phyloP scores from a whole-genome alignment of 1,139 yeast species.

The Lodderomyces beijingensis region DNA sequence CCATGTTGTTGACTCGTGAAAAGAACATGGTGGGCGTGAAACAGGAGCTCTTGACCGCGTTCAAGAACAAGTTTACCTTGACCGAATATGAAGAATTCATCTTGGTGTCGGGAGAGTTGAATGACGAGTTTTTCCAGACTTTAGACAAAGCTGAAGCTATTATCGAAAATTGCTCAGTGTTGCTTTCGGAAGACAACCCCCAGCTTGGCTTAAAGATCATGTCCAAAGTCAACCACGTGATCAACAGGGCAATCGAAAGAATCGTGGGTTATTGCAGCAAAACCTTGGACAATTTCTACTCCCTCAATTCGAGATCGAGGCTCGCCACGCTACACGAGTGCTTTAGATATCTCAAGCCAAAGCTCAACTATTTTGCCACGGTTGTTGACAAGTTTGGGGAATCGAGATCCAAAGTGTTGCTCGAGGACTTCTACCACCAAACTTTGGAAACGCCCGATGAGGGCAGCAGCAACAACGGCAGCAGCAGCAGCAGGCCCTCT shows the following conservation, averaged over 20 bases:
- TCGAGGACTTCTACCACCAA: slow-evolving; percentile 59
- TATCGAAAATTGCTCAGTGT: slow-evolving; percentile 62
- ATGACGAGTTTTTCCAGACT: slow-evolving; percentile 58
- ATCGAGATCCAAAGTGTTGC: slow-evolving; percentile 51
- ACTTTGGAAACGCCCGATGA: slow-evolving; percentile 21
- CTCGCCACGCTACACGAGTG: slow-evolving; percentile 31
- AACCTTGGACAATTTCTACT: slow-evolving; percentile 33
- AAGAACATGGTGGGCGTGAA: slow-evolving; percentile 46
- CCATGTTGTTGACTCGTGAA: slow-evolving; percentile 37
- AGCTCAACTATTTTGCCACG: slow-evolving; percentile 51
- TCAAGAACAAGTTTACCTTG: slow-evolving; percentile 63
- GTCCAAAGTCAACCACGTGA: slow-evolving; percentile 51
- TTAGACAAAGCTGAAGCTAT: slow-evolving; percentile 61
- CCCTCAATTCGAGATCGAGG: slow-evolving; percentile 26
- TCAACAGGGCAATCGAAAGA: slow-evolving; percentile 50
- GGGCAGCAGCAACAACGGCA: slow-evolving; percentile 15
- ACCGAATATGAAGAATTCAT: slow-evolving; percentile 68
- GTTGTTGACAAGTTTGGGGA: slow-evolving; percentile 45
- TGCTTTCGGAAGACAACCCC: slow-evolving; percentile 67
- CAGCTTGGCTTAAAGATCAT: slow-evolving; percentile 67
- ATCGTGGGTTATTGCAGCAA: slow-evolving; percentile 34
- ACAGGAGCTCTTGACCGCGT: slow-evolving; percentile 51
- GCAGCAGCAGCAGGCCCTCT: slow-evolving; percentile 1
- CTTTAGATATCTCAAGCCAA: slow-evolving; percentile 25
- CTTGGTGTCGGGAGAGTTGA: slow-evolving; percentile 39